These are phyloP conservation scores for Xanthoconium separans DNA, from an alignment of 1,284 basidiomycete species.

Conservation along the genomic window DNA sequence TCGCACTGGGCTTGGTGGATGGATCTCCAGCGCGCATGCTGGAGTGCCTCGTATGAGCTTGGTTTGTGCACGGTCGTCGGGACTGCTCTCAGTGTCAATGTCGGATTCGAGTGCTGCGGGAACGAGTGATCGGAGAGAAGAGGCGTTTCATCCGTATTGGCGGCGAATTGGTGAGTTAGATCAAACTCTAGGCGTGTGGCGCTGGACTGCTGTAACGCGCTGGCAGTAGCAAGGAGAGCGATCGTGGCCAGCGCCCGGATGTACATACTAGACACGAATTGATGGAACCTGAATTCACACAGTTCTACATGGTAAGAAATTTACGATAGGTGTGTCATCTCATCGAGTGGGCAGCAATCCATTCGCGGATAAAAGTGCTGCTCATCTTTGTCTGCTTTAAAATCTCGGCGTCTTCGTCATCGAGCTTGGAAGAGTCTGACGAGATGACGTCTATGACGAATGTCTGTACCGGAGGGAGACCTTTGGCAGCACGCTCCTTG, in stretches of 20 bases:
- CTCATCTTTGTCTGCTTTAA: slow-evolving; percentile 84
- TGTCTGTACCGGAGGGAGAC: slow-evolving; percentile 59
- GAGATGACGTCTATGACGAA: slow-evolving; percentile 90
- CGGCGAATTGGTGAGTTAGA: slow-evolving; percentile 20
- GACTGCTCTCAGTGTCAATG: slow-evolving; percentile 43
- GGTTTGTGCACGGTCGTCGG: slow-evolving; percentile 64
- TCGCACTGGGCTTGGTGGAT: slow-evolving; percentile 48
- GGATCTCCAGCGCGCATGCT: slow-evolving; percentile 53
- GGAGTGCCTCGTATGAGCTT: slow-evolving; percentile 47
- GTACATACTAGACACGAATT: slow-evolving; percentile 7
- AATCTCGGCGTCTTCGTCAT: slow-evolving; percentile 61
- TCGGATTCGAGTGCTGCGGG: slow-evolving; percentile 11
- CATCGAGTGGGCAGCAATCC: slow-evolving; percentile 51
- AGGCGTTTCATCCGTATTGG: background rate
- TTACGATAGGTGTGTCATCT: slow-evolving; percentile 15
- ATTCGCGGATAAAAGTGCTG: slow-evolving; percentile 84
- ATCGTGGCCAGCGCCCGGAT: background rate
- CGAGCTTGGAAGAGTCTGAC: slow-evolving; percentile 51
- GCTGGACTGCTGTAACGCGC: slow-evolving; percentile 1
- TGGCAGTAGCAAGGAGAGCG: background rate
- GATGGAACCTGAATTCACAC: slow-evolving; percentile 9
- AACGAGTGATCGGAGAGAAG: slow-evolving; percentile 8
- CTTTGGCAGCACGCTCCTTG: slow-evolving; percentile 51
- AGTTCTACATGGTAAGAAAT: background rate
- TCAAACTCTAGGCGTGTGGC: slow-evolving; percentile 23